Base-by-base conservation (phyloP, 1,139 yeast genomes). In the Geotrichum fermentans region DNA sequence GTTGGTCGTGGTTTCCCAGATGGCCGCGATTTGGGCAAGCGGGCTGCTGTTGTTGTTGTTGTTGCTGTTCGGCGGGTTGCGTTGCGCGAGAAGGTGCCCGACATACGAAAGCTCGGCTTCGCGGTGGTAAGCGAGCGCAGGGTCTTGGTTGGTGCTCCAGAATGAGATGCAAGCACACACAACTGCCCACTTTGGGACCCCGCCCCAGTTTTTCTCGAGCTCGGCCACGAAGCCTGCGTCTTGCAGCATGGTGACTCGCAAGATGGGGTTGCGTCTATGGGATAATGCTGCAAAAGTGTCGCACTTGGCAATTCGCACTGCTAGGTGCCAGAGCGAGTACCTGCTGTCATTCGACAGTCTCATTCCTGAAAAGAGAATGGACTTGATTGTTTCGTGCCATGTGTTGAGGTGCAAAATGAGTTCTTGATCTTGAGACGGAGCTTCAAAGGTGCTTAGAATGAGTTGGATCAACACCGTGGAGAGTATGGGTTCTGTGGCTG, bases 391-490 rank as follows among this genome's bases (percentile, higher is more conserved):
- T 13, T 17, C 20, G 2, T 47, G 39, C 14, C 47, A 47, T 7
- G 38, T 33, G n/a, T 37, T 22, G 11, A 47, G 21, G 28, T 47
- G 45, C 30, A 32, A n/a, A 2, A 22, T 18, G 39, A 40, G 42
- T 20, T 39, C 43, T 5, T 17, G 14, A 22, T 46, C 42, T 13
- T 32, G 28, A n/a, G n/a, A n/a, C n/a, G n/a, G n/a, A 24, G 35
- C 36, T 18, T 47, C 50, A 22, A 47, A n/a, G 14, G 37, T 39
- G 26, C 42, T 39, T 13, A 47, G 30, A 5, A 43, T 42, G 11
- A 47, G 40, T 38, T 47, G 50, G 14, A 39, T 32, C 26, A 47
- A 28, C 10, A 47, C 30, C 1, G 47, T 47, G 3, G 50, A 36
- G 24, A 47, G 14, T 18, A 47, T 33, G 13, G 14, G 43, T 30